phyloP scores from a whole-genome alignment of 106 monocot genomes.

The Acorus gramineus region DNA sequence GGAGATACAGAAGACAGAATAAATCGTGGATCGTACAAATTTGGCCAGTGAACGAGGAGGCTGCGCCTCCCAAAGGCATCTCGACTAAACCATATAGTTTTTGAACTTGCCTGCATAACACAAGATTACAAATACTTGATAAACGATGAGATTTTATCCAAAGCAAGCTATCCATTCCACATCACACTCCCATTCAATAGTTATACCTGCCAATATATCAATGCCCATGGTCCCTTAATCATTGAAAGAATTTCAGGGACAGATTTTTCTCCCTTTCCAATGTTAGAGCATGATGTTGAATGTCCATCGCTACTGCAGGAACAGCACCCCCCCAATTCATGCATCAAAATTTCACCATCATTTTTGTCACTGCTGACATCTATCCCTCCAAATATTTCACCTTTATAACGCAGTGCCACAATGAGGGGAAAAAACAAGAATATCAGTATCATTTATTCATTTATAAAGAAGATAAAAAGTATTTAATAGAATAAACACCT shows the following conservation, averaged over 20 bases:
- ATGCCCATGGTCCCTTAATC: constrained; percentile 87
- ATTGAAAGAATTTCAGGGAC: constrained; percentile 66
- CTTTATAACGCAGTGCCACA: constrained; percentile 18
- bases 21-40: constrained; percentile 46
- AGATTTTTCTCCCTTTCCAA: constrained; percentile 20
- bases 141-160: too few relatives aligned
- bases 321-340: constrained; percentile 40
- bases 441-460: too few relatives aligned
- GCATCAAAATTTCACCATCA: constrained; percentile 65
- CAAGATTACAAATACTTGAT: too few relatives aligned
- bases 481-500: too few relatives aligned
- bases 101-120: constrained; percentile 40
- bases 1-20: constrained; percentile 73
- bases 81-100: constrained; percentile 85
- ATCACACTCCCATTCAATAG: neutral
- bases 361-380: constrained; percentile 47
- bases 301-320: constrained; percentile 17
- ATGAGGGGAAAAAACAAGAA: too few relatives aligned
- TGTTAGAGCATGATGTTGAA: constrained; percentile 15
- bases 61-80: constrained; percentile 96
- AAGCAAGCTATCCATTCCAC: too few relatives aligned
- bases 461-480: too few relatives aligned
- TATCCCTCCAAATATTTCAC: constrained; percentile 93
- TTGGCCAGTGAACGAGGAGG: constrained; percentile 86
- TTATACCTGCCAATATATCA: constrained; percentile 80